Percentiles rank a stretch among this genome's conserved stretches.
These are phyloP conservation scores for Oxyria digyna DNA, from an alignment of 148 eudicot species.

Conservation along the genomic window DNA sequence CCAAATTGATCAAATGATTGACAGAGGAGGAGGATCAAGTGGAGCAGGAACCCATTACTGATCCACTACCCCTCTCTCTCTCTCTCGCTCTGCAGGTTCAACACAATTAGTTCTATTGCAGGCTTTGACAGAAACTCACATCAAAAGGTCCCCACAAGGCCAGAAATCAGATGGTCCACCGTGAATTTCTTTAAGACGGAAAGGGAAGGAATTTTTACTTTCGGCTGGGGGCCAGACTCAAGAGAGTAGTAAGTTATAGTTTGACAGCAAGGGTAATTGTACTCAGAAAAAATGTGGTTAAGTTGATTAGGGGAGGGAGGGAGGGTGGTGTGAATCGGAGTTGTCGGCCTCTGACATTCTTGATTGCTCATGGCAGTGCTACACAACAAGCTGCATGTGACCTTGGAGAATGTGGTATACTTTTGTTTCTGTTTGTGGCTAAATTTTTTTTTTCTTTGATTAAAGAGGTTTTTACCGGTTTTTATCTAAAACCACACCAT, in stretches of 20 bases:
- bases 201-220: not conserved
- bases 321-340: not conserved
- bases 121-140: not conserved
- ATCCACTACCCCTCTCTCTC: not conserved
- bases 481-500: too few species aligned
- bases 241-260: not conserved
- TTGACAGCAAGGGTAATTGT: not conserved
- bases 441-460: not conserved
- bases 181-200: not conserved
- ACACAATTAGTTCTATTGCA: not conserved
- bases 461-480: too few species aligned
- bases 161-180: not conserved
- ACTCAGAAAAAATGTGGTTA: too few species aligned
- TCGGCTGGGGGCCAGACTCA: constrained; percentile 1
- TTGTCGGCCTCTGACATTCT: not conserved
- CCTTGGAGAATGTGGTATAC: not conserved
- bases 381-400: not conserved
- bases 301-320: too few species aligned
- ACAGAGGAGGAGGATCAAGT: not conserved
- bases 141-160: not conserved
- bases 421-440: not conserved
- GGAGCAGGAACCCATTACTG: not conserved
- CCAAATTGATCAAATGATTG: not conserved
- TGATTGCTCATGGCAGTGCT: not conserved
- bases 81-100: not conserved